Evolutionary conservation across 2,329 filamentous ascomycete species (phyloP).

Genomic region (Aspergillus sp.): DNA sequence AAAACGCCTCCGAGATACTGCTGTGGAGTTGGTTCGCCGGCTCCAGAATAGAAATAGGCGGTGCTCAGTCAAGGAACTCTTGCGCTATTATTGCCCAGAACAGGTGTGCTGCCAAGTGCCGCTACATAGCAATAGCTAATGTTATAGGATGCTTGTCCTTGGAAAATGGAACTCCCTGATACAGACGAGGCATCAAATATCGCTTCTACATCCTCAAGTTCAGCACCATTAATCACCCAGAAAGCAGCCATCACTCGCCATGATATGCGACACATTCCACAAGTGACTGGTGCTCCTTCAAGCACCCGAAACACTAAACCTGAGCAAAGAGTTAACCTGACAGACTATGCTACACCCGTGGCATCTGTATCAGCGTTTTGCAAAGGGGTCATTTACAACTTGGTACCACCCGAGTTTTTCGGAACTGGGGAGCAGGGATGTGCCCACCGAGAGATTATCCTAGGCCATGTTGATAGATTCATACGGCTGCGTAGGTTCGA

Average conservation of each 20-base stretch:
- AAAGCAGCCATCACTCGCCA: constrained; percentile 21
- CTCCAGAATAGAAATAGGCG: constrained; percentile 72
- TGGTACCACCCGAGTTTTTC: constrained; percentile 79
- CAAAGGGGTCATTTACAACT: constrained; percentile 70
- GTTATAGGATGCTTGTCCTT: constrained; percentile 29
- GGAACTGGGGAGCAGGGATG: constrained; percentile 59
- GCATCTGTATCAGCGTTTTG: constrained; percentile 84
- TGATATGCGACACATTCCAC: constrained; percentile 3
- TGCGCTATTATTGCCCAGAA: constrained; percentile 79
- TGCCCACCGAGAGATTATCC: constrained; percentile 66
- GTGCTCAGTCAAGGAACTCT: constrained; percentile 78
- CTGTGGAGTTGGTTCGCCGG: constrained; percentile 64
- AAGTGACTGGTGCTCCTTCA: not conserved
- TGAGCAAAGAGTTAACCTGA: constrained; percentile 51
- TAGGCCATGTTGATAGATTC: constrained; percentile 76
- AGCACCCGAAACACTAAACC: not conserved
- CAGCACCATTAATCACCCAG: constrained; percentile 32
- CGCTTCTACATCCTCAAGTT: constrained; percentile 21
- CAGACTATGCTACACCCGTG: constrained; percentile 69
- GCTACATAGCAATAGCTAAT: constrained; percentile 18
- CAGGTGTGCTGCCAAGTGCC: constrained; percentile 38
- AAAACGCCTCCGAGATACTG: constrained; percentile 64
- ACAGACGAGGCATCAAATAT: constrained; percentile 9
- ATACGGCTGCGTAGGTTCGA: constrained; percentile 80
- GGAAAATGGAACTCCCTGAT: constrained; percentile 24